phyloP scores from a whole-genome alignment of 305 asterid species.

The Rubia occidens region DNA sequence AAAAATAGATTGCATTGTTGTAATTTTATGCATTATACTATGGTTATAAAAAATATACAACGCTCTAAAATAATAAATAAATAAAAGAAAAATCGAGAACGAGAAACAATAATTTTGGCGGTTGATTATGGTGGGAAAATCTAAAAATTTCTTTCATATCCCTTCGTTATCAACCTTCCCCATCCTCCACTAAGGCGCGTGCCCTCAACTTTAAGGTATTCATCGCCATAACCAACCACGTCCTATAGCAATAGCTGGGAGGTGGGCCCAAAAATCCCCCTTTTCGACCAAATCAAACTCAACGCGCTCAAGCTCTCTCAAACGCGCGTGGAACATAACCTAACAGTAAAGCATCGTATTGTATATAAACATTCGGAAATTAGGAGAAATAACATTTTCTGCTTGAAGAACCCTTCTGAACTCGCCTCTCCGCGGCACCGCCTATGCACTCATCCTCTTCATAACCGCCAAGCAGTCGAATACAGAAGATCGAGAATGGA shows the following conservation, averaged over 20 bases:
- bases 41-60: background rate
- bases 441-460: conserved; percentile 17
- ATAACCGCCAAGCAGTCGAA: conserved; percentile 22
- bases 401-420: conserved; percentile 26
- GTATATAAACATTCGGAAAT: conserved; percentile 2
- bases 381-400: background rate
- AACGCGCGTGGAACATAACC: conserved; percentile 21
- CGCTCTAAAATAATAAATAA: background rate
- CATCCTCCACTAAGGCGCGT: conserved; percentile 31
- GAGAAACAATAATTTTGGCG: background rate
- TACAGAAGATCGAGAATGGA: background rate
- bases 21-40: background rate
- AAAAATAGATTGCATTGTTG: background rate
- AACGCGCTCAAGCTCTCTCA: conserved; percentile 14
- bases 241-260: background rate
- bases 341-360: conserved; percentile 12
- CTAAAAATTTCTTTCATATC: conserved; percentile 27
- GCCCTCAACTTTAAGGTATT: background rate
- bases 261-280: conserved; percentile 1
- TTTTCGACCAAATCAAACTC: background rate
- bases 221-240: conserved; percentile 22
- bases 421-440: conserved; percentile 53
- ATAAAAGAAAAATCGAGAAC: background rate
- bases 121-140: conserved; percentile 58
- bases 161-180: background rate